Base-by-base conservation (phyloP, 2,329 filamentous ascomycete species). In the Aureobasidium sp. region DNA sequence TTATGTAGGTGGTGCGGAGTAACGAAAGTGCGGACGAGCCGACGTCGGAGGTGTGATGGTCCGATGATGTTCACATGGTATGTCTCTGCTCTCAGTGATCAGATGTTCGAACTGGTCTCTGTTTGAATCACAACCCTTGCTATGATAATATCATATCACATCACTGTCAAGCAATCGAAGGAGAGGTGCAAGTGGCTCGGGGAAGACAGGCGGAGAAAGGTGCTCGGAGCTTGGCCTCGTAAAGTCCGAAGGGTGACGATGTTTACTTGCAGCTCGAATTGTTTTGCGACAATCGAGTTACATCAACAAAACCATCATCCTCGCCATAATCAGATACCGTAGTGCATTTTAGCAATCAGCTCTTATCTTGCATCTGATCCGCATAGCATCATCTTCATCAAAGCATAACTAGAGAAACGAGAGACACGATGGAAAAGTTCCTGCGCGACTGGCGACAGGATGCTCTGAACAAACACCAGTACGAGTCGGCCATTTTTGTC, bases 401-500 rank as follows among this genome's bases (percentile, higher is more conserved):
- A 30, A 41, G 48, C 44, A 34, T 41, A 55, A 10, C 25, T 48
- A 11, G 6, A 27, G 21, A 25, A 30, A 34, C 32, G 32, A 10
- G n/a, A 44, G 2, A 10, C 13, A 10, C 11, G 32, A 97, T 99
- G 94, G 91, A 97, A 80, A 87, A 86, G 70, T 97, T 93, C 76
- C 82, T 99, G 71, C 88, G 92, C 73, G 88, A 90, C 71, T 99
- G 94, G 94, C 85, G 92, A 72, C 90, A 96, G 77, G 91, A 97
- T 79, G 92, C 93, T 72, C 81, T 96, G 71, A 93, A 96, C 77
- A 94, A 95, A 75, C 91, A 94, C 66, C 94, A 99, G 74, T 92
- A 97, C 75, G 93, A 97, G 67, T 90, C 93, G 37, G 94, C 94
- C 71, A 93, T 97, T 69, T 97, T 96, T 73, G 91, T 97, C 66